Conservation (phyloP, 148 eudicot species). For the Pharnaceum exiguum region DNA sequence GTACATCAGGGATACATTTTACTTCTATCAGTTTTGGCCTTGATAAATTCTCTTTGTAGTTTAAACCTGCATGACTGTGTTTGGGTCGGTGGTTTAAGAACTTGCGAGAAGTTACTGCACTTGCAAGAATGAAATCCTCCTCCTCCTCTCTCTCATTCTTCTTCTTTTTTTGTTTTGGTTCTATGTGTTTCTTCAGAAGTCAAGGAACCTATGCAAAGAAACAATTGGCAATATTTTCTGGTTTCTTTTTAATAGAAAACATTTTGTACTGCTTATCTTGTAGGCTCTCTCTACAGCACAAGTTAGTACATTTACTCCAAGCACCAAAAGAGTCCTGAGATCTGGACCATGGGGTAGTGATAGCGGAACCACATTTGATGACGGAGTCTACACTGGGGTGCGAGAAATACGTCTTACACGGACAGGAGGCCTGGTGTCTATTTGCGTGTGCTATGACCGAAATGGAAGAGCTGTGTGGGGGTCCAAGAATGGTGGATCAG, state of each 20-base stretch:
- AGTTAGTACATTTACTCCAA: not conserved
- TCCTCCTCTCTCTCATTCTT: not conserved
- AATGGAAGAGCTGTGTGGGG: constrained; percentile 32
- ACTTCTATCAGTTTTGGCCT: no score
- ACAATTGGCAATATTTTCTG: no score
- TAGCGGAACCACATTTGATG: constrained; percentile 24
- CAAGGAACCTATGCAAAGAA: no score
- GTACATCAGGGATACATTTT: no score
- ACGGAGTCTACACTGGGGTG: constrained; percentile 29
- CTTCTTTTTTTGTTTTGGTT: not conserved
- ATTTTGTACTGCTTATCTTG: not conserved
- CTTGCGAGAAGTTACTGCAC: no score
- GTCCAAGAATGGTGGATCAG: constrained; percentile 26
- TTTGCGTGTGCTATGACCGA: constrained; percentile 30
- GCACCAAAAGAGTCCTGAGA: constrained; percentile 19
- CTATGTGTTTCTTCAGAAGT: no score
- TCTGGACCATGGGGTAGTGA: constrained; percentile 34
- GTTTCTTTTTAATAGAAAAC: not conserved
- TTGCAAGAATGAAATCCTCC: no score
- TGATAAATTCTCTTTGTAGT: no score
- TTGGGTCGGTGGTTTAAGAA: no score
- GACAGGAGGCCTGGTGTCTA: constrained; percentile 29
- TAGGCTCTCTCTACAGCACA: constrained; percentile 1
- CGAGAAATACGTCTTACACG: constrained; percentile 29
- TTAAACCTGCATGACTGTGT: no score